Evolutionary conservation across 2,329 filamentous ascomycete species (phyloP).

Genomic region (Calonectria multiphialidica): DNA sequence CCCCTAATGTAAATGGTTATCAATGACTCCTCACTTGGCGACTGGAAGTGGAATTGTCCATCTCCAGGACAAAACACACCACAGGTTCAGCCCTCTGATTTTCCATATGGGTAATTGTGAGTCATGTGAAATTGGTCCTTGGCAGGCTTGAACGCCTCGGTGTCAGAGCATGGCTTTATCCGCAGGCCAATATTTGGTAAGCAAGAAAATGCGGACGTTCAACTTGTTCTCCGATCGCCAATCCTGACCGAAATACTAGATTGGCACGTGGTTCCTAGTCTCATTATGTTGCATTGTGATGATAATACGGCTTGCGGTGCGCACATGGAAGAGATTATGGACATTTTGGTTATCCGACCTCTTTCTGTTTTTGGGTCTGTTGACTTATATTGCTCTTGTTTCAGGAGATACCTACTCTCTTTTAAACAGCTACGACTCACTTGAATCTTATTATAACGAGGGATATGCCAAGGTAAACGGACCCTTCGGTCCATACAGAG

Average conservation of each 20-base stretch:
- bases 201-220: neutral
- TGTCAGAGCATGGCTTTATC: neutral
- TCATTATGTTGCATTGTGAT: neutral
- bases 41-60: no score
- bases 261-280: neutral
- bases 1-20: neutral
- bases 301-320: neutral
- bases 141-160: neutral
- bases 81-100: neutral
- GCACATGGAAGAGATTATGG: neutral
- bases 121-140: neutral
- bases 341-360: neutral
- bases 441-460: neutral
- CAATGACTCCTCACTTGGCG: neutral
- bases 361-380: neutral
- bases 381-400: neutral
- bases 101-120: neutral
- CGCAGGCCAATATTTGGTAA: neutral
- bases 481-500: neutral
- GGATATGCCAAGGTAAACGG: neutral
- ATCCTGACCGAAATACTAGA: neutral
- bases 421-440: neutral
- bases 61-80: neutral
- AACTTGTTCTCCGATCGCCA: neutral
- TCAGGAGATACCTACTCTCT: neutral